These are phyloP conservation scores for Ustilago nuda DNA, from an alignment of 1,284 basidiomycete genomes.

Conservation along the genomic window DNA sequence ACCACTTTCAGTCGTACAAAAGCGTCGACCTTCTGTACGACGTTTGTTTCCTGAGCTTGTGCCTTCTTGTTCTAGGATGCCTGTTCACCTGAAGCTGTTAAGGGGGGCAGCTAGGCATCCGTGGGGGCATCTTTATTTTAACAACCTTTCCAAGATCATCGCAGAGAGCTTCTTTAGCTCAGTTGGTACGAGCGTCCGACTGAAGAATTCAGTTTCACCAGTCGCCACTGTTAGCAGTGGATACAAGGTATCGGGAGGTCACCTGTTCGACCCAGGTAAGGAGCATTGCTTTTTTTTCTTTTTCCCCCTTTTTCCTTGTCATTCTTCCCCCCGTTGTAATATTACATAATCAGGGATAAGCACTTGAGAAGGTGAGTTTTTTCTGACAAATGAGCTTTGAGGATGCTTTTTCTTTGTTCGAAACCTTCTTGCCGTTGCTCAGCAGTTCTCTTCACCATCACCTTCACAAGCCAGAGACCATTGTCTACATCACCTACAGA, in stretches of 20 bases:
- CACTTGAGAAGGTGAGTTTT: conserved; percentile 9
- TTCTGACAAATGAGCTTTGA: conserved; percentile 2
- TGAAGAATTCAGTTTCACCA: conserved; percentile 49
- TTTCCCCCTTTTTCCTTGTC: neutral
- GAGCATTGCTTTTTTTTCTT: conserved; percentile 27
- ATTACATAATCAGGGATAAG: conserved; percentile 13
- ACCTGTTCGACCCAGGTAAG: conserved; percentile 54
- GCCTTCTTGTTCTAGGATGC: too few relatives aligned
- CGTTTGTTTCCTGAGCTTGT: too few relatives aligned
- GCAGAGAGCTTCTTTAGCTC: conserved; percentile 46
- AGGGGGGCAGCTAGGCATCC: too few relatives aligned
- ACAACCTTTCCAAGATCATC: too few relatives aligned
- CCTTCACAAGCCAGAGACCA: neutral
- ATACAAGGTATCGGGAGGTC: conserved; percentile 35
- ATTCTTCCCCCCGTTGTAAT: neutral
- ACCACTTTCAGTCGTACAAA: neutral
- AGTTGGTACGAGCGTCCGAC: conserved; percentile 59
- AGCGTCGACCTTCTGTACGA: neutral
- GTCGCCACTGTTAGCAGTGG: conserved; percentile 22
- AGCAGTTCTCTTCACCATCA: neutral
- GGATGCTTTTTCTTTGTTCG: conserved; percentile 9
- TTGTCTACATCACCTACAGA: neutral
- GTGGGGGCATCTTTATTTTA: too few relatives aligned
- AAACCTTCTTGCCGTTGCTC: neutral
- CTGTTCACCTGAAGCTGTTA: too few relatives aligned